Evolutionary conservation across 208 protist species (phyloP), one percentile per base, ranked within the genome.

Genomic region (Leishmania gerbilli): DNA sequence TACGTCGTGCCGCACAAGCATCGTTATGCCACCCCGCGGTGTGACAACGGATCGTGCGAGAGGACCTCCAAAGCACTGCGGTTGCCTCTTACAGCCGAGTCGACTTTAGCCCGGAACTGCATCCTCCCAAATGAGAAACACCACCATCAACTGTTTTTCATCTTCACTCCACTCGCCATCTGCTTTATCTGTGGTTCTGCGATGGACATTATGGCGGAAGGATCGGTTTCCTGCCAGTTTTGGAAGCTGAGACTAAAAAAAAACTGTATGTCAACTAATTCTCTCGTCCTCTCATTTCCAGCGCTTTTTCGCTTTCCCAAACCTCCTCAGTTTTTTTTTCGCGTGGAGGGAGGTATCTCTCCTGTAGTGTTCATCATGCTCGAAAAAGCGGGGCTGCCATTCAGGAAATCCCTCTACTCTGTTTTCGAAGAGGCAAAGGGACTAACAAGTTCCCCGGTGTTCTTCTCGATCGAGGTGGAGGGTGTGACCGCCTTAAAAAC

Each of bases 391-490:
- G 71, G 27, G 15, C 62, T 85, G 0, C 82, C 82, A 27, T 64
- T 79, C 19, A 77, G 69, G 24, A 69, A 55, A 19, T 42, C 82
- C 7, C 34, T 74, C 0, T 65, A 71, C 55, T 80, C 82, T 6
- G 37, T 47, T 34, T 15, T 81, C 51, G 82, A 81, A 2, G 77
- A 47, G 4, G 77, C 71, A 34, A 67, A n/a, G n/a, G 82, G 47
- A 2, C 31, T 78, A 11, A 56, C 51, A 21, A 77, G 79, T 68
- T 64, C 55, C 62, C 77, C 71, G 15, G 42, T 85, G 24, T 17
- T 80, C 7, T 81, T 85, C 47, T 85, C 82, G 2, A 65, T 85
- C 3, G 34, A 51, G 17, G 77, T 85, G 17, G 72, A 81, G 7
- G 49, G 31, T 2, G 62, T 58, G 3, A 7, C 27, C 24, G 71